phyloP scores from a whole-genome alignment of 1,139 yeast species.

The Keqinozyma sinolaborantium region DNA sequence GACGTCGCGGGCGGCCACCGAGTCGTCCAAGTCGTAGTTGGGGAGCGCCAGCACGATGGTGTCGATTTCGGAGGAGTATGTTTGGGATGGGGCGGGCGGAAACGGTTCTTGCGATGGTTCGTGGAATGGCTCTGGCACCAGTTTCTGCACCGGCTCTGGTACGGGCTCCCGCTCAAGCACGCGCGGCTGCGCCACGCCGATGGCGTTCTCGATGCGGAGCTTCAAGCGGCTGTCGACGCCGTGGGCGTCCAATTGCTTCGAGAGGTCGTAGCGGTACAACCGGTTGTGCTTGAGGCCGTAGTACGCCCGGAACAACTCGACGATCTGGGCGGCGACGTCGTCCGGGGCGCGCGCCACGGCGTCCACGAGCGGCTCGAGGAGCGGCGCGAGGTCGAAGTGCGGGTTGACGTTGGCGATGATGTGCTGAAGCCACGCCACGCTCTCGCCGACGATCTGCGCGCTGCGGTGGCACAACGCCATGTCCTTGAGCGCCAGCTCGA shows the following conservation, averaged over 20 bases:
- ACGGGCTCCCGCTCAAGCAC: neutral
- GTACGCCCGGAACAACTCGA: constrained; percentile 21
- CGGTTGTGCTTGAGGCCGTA: constrained; percentile 25
- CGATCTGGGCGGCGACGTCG: constrained; percentile 15
- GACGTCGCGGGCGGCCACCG: constrained; percentile 18
- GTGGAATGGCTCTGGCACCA: constrained; percentile 1
- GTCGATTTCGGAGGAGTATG: constrained; percentile 10
- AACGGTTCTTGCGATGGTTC: constrained; percentile 1
- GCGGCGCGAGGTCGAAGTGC: constrained; percentile 27
- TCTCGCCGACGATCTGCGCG: constrained; percentile 39
- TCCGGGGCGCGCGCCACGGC: constrained; percentile 5
- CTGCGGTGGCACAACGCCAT: constrained; percentile 48
- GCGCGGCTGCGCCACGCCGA: constrained; percentile 14
- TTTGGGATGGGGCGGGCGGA: constrained; percentile 1
- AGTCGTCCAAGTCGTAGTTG: constrained; percentile 23
- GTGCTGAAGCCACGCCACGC: constrained; percentile 31
- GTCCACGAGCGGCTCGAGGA: constrained; percentile 22
- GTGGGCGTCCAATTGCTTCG: constrained; percentile 41
- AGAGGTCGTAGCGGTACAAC: constrained; percentile 41
- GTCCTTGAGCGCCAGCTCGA: constrained; percentile 47
- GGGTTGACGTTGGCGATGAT: constrained; percentile 27
- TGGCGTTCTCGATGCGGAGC: constrained; percentile 24
- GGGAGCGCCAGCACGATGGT: constrained; percentile 14
- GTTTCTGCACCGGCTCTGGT: neutral
- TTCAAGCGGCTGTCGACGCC: constrained; percentile 28